Conservation (phyloP, 768 basidiomycete genomes). For the Calocybe cyanea region DNA sequence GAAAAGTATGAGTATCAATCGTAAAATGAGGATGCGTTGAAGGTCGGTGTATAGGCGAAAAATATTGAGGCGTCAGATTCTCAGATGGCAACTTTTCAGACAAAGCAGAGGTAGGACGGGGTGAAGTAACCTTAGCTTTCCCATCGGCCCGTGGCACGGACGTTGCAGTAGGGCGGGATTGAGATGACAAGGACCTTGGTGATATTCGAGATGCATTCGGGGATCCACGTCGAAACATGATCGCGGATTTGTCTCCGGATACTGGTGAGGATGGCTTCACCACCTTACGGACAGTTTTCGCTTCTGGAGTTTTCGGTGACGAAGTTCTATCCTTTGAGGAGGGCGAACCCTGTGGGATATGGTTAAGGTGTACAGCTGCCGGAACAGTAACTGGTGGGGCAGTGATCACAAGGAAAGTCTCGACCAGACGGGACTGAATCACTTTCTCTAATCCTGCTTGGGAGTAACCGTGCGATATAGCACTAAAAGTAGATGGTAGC, state of each 20-base stretch:
- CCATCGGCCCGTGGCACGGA: conserved; percentile 21
- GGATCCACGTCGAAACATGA: conserved; percentile 20
- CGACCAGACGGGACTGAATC: conserved; percentile 67
- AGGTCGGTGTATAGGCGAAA: conserved; percentile 75
- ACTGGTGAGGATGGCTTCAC: conserved; percentile 18
- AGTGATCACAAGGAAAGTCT: conserved; percentile 67
- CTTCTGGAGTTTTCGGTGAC: conserved; percentile 16
- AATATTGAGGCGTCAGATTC: conserved; percentile 53
- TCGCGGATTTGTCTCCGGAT: conserved; percentile 16
- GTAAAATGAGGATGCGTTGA: conserved; percentile 81
- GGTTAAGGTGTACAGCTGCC: not conserved
- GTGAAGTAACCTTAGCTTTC: conserved; percentile 12
- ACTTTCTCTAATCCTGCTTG: conserved; percentile 69
- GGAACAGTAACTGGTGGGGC: conserved; percentile 25
- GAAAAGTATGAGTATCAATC: conserved; percentile 46
- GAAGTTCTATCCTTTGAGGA: conserved; percentile 4
- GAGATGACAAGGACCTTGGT: conserved; percentile 11
- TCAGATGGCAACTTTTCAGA: conserved; percentile 17
- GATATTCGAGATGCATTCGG: conserved; percentile 12
- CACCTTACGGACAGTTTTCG: conserved; percentile 12
- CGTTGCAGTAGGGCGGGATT: conserved; percentile 24
- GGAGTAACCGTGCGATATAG: conserved; percentile 54
- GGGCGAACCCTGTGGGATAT: conserved; percentile 3
- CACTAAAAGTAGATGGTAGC: conserved; percentile 20
- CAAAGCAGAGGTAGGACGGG: conserved; percentile 10